Base-by-base conservation (phyloP, 2,329 filamentous ascomycete genomes). In the Claviceps pazoutovae region DNA sequence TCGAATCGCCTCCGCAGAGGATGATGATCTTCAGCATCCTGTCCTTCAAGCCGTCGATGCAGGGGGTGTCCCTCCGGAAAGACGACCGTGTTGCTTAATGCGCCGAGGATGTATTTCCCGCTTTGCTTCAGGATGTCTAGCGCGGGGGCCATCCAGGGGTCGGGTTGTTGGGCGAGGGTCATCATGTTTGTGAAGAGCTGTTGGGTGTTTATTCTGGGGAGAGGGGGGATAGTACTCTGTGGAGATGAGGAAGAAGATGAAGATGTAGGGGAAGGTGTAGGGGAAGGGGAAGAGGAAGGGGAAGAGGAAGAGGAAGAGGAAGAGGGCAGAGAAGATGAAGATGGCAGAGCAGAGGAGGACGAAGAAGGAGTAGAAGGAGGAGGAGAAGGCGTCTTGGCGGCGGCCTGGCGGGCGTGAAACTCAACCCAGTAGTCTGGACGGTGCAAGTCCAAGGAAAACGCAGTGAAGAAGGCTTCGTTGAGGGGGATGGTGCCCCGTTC, bases 171-270 rank as follows among this genome's bases (percentile, higher is more conserved):
- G 11, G 86, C 83, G 13, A 76, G 69, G 4, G 74, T 69, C 88
- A 97, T 96, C 90, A 97, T 97, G 60, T 84, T 78, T 77, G 87
- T 86, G 71, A 95, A 96, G 30, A 98, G 73, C 68, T 71, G 80
- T 63, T 88, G 82, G 14, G 79, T 86, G 61, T 97, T 83, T 46
- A 97, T 75, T 2, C 72, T 66, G 0, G 91, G 91, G 0, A 89
- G 64, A 0, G 81, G 74, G 1, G 87, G 86, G 0, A 75, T 60
- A 16, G 68, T 58, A 17, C 54, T 61, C 21, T 66, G 66, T 13
- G 71, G 67, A 23, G 53, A 63, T 1, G 26, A 9, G 2, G 26
- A 9, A 30, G 26, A 23, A 23, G 26, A 26, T 7, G 26, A 26
- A 2, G 26, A 26, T 26, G 26, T 21, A 21, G 21, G 21, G 4